Base-by-base conservation (phyloP, 1,284 basidiomycete species). In the Ustanciosporium gigantosporum region DNA sequence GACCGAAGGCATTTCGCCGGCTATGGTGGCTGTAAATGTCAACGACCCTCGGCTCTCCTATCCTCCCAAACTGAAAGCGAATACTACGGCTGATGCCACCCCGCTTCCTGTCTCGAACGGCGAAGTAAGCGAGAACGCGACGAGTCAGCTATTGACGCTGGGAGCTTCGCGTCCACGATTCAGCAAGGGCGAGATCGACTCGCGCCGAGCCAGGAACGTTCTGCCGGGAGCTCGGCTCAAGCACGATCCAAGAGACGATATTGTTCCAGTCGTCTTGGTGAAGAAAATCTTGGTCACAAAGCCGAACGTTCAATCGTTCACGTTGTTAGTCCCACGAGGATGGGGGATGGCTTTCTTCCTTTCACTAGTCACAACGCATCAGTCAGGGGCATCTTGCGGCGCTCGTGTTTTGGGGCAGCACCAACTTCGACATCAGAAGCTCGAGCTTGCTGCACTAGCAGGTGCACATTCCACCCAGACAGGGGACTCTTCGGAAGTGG, bases 311-410 rank as follows among this genome's bases (percentile, higher is more conserved):
- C 48, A 50, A 13, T 55, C 59, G 3, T 77, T 41, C 43, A 73
- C 64, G 1, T 50, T 77, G 1, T 31, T 77, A 8, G 65, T 76
- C 1, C 75, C 75, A 6, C 66, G 74, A 21, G 74, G 73, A 11
- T 77, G 75, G 75, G 70, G 68, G 17, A 44, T 36, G 2, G 62
- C 70, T 2, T 76, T 76, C 41, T 76, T 66, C 52, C 57, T 66
- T 13, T 69, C 70, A 13, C 65, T 77, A 1, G 56, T 70, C 25
- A 53, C 68, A 23, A 65, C 64, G 14, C 49, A 64, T 38, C 60
- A 66, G n/a, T 66, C 52, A 0, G 60, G 62, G 17, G 57, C 52
- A 3, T 44, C 56, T 14, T 55, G 39, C 20, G 66, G 67, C 23
- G 62, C 61, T 6, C 38, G 57, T 7, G 70, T 75, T 16, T 31